Base-by-base conservation (phyloP, 1,139 yeast genomes). In the Entelexis paramagnoliae region DNA sequence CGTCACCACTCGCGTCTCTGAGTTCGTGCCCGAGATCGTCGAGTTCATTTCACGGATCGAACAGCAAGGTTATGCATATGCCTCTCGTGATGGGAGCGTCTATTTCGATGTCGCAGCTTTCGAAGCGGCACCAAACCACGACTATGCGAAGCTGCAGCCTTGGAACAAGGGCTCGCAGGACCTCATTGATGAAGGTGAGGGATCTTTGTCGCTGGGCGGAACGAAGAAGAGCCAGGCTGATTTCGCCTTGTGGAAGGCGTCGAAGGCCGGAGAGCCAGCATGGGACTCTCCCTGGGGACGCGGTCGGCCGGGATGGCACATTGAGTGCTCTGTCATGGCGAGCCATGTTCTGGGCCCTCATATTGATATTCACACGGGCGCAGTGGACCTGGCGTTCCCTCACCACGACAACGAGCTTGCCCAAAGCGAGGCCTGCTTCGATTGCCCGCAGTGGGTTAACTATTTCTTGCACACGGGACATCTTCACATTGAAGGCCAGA, bases 241-340 rank as follows among this genome's bases (percentile, higher is more conserved):
- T 68, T 91, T 91, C 69, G 98, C 98, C 0, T 74, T 91, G 41
- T 91, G 99, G 99, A 91, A 91, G 67, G 81, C 91, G 1, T 84
- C 95, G 16, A 91, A 91, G 66, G 91, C 95, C 1, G 99, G 99
- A 61, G 99, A 91, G 71, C 99, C 99, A 19, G 77, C 80, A 44
- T 91, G 98, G 97, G 76, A 75, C 2, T 86, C 96, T 2, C 89
- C 93, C 39, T 91, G 97, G 97, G 98, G 98, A 34, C 49, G 46
- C 5, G 99, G 98, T 48, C 83, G 99, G 67, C 99, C 99, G 3
- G 99, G 99, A 2, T 91, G 99, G 99, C 99, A 91, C 66, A 91
- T 91, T 67, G 99, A 91, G 70, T 91, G 99, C 74, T 88, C 97
- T 7, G 98, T 91, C 16, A 91, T 91, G 99, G 98, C 98, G 1